phyloP scores from a whole-genome alignment of 768 basidiomycete species.

The Russula sp. region DNA sequence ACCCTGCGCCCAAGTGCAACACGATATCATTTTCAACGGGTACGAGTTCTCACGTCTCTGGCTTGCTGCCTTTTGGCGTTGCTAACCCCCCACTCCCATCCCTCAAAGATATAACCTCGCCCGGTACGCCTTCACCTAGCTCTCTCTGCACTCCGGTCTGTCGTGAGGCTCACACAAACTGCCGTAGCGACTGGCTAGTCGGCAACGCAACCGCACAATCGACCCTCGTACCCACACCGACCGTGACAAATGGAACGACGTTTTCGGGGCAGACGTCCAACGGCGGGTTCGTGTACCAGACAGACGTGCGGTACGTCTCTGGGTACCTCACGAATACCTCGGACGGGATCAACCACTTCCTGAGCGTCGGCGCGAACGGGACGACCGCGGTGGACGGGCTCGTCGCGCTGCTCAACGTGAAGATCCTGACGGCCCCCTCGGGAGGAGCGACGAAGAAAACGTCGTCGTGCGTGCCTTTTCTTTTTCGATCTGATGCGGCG shows the following conservation, averaged over 20 bases:
- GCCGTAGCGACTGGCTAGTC: constrained; percentile 70
- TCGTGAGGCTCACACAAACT: not conserved
- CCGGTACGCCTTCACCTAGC: constrained; percentile 37
- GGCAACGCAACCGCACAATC: constrained; percentile 65
- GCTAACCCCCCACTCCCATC: constrained; percentile 4
- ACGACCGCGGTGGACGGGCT: constrained; percentile 74
- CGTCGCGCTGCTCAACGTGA: constrained; percentile 71
- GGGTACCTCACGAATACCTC: constrained; percentile 69
- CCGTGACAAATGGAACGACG: constrained; percentile 52
- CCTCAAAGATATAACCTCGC: constrained; percentile 63
- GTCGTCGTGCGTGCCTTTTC: constrained; percentile 22
- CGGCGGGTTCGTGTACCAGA: constrained; percentile 68
- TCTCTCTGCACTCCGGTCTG: not conserved
- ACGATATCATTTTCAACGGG: constrained; percentile 73
- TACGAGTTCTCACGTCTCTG: constrained; percentile 30
- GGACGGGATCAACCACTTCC: constrained; percentile 61
- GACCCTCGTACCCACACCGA: constrained; percentile 37
- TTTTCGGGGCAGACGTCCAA: constrained; percentile 60
- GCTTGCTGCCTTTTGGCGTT: not conserved
- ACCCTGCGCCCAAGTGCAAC: constrained; percentile 39
- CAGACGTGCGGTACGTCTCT: constrained; percentile 57
- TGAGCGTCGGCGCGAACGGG: constrained; percentile 44
- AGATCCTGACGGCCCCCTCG: constrained; percentile 43
- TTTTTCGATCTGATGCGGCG: not conserved
- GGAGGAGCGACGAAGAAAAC: constrained; percentile 1